These are phyloP conservation scores for Lasiosphaeria hispida DNA, from an alignment of 495 filamentous ascomycete genomes.

Conservation along the genomic window DNA sequence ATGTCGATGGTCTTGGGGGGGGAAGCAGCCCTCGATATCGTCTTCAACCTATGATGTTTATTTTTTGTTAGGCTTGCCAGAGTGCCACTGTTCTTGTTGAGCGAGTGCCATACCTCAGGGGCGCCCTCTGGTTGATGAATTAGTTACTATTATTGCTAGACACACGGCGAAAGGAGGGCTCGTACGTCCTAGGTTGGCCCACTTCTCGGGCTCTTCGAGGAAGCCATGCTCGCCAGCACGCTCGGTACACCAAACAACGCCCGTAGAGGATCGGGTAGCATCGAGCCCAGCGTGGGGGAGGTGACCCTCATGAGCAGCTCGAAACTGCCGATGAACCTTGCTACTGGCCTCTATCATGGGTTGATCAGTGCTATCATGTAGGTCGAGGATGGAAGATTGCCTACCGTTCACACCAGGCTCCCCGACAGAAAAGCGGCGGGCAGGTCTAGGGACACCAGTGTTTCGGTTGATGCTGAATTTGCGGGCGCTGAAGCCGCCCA, in stretches of 20 bases:
- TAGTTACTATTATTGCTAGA: neutral
- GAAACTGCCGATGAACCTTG: slow-evolving; percentile 82
- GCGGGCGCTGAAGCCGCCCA: slow-evolving; percentile 48
- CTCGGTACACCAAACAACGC: slow-evolving; percentile 86
- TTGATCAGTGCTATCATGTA: neutral
- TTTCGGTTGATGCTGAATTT: slow-evolving; percentile 59
- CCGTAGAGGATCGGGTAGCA: slow-evolving; percentile 74
- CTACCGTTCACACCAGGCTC: slow-evolving; percentile 51
- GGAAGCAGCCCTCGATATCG: slow-evolving; percentile 84
- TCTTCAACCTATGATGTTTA: slow-evolving; percentile 61
- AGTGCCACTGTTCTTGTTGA: neutral
- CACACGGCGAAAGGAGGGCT: neutral
- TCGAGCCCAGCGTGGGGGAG: slow-evolving; percentile 87
- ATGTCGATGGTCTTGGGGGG: slow-evolving; percentile 79
- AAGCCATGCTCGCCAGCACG: slow-evolving; percentile 77
- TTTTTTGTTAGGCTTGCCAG: neutral
- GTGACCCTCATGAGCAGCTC: slow-evolving; percentile 82
- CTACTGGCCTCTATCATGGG: slow-evolving; percentile 63
- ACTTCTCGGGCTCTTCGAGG: slow-evolving; percentile 72
- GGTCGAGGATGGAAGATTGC: neutral
- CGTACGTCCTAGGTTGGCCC: slow-evolving; percentile 83
- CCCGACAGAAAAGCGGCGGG: slow-evolving; percentile 51
- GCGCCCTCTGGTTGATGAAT: slow-evolving; percentile 59
- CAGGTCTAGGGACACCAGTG: slow-evolving; percentile 48
- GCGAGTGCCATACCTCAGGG: slow-evolving; percentile 55